A percentile compares a stretch with the other conserved stretches of the same genome.
phyloP scores from a whole-genome alignment of 2,329 filamentous ascomycete species.

The Arthrobotrys iridis region DNA sequence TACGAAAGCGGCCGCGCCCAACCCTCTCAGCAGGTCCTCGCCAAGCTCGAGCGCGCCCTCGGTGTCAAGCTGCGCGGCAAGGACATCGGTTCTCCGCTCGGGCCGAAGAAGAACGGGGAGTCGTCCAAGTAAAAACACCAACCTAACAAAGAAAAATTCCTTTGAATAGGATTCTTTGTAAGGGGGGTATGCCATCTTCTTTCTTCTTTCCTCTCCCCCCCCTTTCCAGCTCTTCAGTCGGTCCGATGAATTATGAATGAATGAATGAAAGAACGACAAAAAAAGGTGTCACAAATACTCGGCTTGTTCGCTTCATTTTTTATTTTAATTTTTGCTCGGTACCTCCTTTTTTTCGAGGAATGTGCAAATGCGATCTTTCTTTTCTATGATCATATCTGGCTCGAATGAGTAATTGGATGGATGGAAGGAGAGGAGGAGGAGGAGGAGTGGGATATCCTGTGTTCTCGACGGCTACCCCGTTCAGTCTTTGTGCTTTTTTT shows the following conservation, averaged over 20 bases:
- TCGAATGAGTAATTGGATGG: no score
- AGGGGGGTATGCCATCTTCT: neutral
- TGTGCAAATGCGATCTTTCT: no score
- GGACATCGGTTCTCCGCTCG: slow-evolving; percentile 85
- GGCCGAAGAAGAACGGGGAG: slow-evolving; percentile 73
- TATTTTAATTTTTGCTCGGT: neutral
- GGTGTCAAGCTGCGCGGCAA: slow-evolving; percentile 86
- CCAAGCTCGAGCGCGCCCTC: slow-evolving; percentile 81
- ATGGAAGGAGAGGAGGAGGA: neutral
- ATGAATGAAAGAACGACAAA: neutral
- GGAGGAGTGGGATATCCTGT: neutral
- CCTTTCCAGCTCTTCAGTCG: neutral
- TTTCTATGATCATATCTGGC: no score
- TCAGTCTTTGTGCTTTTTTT: slow-evolving; percentile 7
- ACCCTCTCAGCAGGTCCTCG: slow-evolving; percentile 85
- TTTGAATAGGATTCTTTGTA: neutral
- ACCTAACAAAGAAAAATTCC: neutral
- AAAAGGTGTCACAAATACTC: no score
- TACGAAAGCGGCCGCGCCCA: slow-evolving; percentile 82
- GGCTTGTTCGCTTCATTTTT: neutral
- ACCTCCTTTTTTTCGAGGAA: no score
- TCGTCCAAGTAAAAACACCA: slow-evolving; percentile 38
- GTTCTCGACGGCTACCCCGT: neutral
- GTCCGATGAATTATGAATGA: slow-evolving; percentile 9
- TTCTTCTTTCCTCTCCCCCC: neutral